Base-by-base conservation (phyloP, 208 protist genomes). In the Trypanosomatidae sp. region DNA sequence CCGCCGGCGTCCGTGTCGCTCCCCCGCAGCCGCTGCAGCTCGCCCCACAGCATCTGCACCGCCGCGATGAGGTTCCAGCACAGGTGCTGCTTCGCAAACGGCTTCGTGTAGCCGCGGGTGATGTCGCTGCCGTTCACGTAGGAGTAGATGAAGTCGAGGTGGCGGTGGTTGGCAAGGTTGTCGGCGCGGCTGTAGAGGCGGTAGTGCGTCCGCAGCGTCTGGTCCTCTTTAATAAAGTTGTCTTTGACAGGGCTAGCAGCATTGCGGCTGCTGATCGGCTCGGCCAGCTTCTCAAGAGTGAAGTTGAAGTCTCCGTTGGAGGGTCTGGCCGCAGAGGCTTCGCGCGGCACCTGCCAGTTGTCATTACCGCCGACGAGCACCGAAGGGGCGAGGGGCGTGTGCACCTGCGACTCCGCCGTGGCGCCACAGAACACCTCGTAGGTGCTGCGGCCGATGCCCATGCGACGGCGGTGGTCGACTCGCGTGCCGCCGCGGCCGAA, bases 41-140 rank as follows among this genome's bases (percentile, higher is more conserved):
- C 71, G n/a, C 39, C 50, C 71, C 71, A 74, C 49, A 74, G n/a
- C 62, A 74, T 0, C 50, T 74, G 59, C 71, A 50, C 62, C 43
- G 71, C 49, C 28, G 71, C 71, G 50, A 74, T 69, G 13, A 67
- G 39, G 25, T 53, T 74, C 62, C 62, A 64, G 71, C 71, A 74
- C n/a, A n/a, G n/a, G n/a, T n/a, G n/a, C n/a, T n/a, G n/a, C 71
- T 66, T 67, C 60, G 62, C 71, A 12, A 74, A 74, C 25, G 71
- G 71, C 49, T 74, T 74, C 50, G 62, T 69, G 62, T 69, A 74
- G 49, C 59, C 49, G 49, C 71, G 71, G 28, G 71, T 74, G 62
- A 74, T 69, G 71, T 74, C 71, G 71, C 71, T 74, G 30, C 71
- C 71, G 50, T 74, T 74, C 36, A 74, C 71, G 71, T 74, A 74